phyloP scores from a whole-genome alignment of 1,139 yeast genomes.

The Suhomyces terraborum region DNA sequence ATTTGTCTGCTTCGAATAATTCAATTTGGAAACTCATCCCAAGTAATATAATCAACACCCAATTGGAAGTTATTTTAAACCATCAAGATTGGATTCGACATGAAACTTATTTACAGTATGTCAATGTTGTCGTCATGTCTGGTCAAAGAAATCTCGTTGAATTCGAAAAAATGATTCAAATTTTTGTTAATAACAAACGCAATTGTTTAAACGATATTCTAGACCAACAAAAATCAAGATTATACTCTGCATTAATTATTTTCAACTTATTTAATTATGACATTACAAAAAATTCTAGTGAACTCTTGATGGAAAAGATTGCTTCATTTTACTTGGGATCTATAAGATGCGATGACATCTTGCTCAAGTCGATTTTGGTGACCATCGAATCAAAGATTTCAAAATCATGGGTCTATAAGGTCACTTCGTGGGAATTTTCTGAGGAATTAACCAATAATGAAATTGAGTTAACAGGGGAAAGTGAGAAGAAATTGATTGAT shows the following conservation, averaged over 20 bases:
- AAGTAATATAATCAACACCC: slow-evolving; percentile 56
- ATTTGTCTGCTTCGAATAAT: slow-evolving; percentile 13
- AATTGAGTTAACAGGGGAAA: slow-evolving; percentile 37
- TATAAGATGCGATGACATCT: slow-evolving; percentile 57
- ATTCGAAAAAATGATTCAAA: slow-evolving; percentile 60
- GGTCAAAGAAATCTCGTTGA: slow-evolving; percentile 44
- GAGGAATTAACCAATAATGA: slow-evolving; percentile 43
- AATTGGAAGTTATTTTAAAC: slow-evolving; percentile 63
- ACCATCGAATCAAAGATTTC: slow-evolving; percentile 55
- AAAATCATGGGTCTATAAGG: slow-evolving; percentile 58
- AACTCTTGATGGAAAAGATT: slow-evolving; percentile 48
- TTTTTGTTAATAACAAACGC: slow-evolving; percentile 55
- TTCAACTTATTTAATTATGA: slow-evolving; percentile 50
- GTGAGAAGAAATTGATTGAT: slow-evolving; percentile 47
- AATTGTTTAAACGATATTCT: slow-evolving; percentile 33
- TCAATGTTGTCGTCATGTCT: slow-evolving; percentile 37
- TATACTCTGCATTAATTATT: slow-evolving; percentile 46
- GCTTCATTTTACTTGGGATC: slow-evolving; percentile 64
- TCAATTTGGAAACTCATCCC: slow-evolving; percentile 51
- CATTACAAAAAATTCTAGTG: slow-evolving; percentile 48
- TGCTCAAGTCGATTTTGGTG: slow-evolving; percentile 58
- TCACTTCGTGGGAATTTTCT: slow-evolving; percentile 68
- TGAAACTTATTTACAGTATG: slow-evolving; percentile 44
- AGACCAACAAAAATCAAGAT: slow-evolving; percentile 30
- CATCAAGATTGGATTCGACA: slow-evolving; percentile 48